phyloP scores from a whole-genome alignment of 352 stramenopile species.

The Thraustochytrium sp. region DNA sequence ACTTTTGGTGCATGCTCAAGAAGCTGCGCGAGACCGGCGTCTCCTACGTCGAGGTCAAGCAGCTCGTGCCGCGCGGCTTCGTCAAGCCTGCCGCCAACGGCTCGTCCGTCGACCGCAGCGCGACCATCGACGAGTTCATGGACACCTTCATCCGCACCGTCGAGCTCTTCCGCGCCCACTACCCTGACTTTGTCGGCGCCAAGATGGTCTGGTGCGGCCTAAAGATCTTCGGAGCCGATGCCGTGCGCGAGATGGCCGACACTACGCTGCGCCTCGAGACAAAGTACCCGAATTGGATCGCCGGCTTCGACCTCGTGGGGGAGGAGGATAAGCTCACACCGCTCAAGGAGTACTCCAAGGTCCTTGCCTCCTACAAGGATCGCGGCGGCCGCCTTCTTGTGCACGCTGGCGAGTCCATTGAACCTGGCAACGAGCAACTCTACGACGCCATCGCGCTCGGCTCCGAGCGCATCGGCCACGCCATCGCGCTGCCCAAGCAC shows the following conservation, averaged over 20 bases:
- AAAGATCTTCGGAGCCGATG: conserved; percentile 15
- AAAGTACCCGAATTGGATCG: conserved; percentile 30
- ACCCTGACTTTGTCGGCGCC: conserved; percentile 42
- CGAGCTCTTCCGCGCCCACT: conserved; percentile 26
- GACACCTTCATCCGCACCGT: conserved; percentile 38
- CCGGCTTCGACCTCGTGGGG: conserved; percentile 44
- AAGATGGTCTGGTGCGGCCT: conserved; percentile 43
- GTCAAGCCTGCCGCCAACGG: conserved; percentile 19
- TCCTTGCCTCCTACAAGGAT: conserved; percentile 7
- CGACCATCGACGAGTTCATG: conserved; percentile 44
- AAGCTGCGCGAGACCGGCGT: conserved; percentile 43
- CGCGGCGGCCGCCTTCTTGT: conserved; percentile 22
- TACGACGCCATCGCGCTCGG: conserved; percentile 45
- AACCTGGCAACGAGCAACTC: conserved; percentile 28
- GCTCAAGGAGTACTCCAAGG: neutral
- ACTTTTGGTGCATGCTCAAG: conserved; percentile 43
- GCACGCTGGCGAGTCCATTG: conserved; percentile 38
- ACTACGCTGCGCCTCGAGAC: conserved; percentile 26
- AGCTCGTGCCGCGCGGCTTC: conserved; percentile 20
- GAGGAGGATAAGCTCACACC: conserved; percentile 36
- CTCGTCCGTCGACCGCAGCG: neutral
- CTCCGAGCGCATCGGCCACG: conserved; percentile 37
- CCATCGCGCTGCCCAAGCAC: conserved; percentile 40
- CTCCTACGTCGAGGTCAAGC: conserved; percentile 45
- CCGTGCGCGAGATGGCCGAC: neutral